These are phyloP conservation scores for Wickerhamomyces hampshirensis DNA, from an alignment of 805 yeast species.

Conservation along the genomic window DNA sequence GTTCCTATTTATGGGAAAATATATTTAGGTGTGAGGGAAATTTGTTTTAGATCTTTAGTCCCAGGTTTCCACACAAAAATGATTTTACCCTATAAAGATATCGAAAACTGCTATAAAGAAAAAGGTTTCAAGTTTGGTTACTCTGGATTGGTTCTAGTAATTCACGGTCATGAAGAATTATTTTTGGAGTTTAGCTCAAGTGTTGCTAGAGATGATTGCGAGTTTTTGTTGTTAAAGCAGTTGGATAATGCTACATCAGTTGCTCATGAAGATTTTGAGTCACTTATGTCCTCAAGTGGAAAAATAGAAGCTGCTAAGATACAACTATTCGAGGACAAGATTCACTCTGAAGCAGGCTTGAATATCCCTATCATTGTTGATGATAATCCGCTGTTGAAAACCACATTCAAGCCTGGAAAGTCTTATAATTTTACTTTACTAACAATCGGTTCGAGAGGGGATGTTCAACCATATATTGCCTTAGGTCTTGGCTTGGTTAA, in stretches of 20 bases:
- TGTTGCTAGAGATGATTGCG: slow-evolving; percentile 70
- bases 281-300: slow-evolving; percentile 12
- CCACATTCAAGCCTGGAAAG: slow-evolving; percentile 48
- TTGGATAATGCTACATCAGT: slow-evolving; percentile 22
- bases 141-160: slow-evolving; percentile 63
- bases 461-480: slow-evolving; percentile 94
- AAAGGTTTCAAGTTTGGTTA: slow-evolving; percentile 67
- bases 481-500: slow-evolving; percentile 69
- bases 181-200: slow-evolving; percentile 69
- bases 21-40: slow-evolving; percentile 58
- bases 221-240: slow-evolving; percentile 43
- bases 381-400: slow-evolving; percentile 51
- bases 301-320: slow-evolving; percentile 52
- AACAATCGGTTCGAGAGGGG: slow-evolving; percentile 95
- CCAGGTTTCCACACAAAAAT: slow-evolving; percentile 77
- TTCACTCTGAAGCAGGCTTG: slow-evolving; percentile 54
- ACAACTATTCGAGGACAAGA: slow-evolving; percentile 60
- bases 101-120: slow-evolving; percentile 65
- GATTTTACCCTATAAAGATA: slow-evolving; percentile 73
- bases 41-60: slow-evolving; percentile 78
- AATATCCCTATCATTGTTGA: slow-evolving; percentile 68
- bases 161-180: slow-evolving; percentile 72
- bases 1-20: slow-evolving; percentile 82
- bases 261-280: slow-evolving; percentile 33
- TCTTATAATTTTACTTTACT: slow-evolving; percentile 59